Evolutionary conservation across 2,329 filamentous ascomycete genomes (phyloP).

Genomic region (Botrytis deweyae): DNA sequence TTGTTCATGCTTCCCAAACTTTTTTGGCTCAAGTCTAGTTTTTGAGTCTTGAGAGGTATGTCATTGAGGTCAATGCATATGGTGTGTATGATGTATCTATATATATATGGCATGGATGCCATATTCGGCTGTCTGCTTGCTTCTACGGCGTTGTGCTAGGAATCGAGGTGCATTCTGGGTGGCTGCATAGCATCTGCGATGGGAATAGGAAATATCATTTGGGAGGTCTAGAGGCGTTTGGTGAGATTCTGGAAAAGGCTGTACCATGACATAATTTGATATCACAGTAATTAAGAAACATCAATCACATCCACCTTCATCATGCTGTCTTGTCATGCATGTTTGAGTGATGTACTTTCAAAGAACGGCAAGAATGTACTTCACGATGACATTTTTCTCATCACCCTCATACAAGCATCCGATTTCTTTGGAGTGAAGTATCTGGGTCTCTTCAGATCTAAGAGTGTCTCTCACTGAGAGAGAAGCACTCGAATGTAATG

Average conservation of each 20-base stretch:
- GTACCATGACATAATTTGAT: conserved; percentile 12
- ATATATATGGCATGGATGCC: conserved; percentile 22
- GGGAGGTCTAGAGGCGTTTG: not conserved
- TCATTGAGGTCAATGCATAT: conserved; percentile 23
- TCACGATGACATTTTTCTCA: not conserved
- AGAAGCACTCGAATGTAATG: not conserved
- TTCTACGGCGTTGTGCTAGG: conserved; percentile 23
- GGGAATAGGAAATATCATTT: not conserved
- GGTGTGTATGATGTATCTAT: conserved; percentile 20
- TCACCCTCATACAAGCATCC: not conserved
- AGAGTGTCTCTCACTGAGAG: not conserved
- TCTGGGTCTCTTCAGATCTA: not conserved
- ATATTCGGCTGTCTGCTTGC: conserved; percentile 27
- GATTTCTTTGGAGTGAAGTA: not conserved
- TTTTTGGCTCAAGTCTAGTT: conserved; percentile 2
- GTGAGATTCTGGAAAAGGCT: conserved; percentile 2
- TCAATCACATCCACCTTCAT: not conserved
- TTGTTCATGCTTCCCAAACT: conserved; percentile 5
- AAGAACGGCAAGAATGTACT: not conserved
- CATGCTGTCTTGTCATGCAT: not conserved
- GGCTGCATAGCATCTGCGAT: conserved; percentile 27
- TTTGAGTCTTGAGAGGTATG: conserved; percentile 15
- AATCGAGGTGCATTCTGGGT: conserved; percentile 21
- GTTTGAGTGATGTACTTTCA: not conserved
- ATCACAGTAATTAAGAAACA: conserved; percentile 2